phyloP scores from a whole-genome alignment of 2,329 filamentous ascomycete species.

The Seiridium cupressi region DNA sequence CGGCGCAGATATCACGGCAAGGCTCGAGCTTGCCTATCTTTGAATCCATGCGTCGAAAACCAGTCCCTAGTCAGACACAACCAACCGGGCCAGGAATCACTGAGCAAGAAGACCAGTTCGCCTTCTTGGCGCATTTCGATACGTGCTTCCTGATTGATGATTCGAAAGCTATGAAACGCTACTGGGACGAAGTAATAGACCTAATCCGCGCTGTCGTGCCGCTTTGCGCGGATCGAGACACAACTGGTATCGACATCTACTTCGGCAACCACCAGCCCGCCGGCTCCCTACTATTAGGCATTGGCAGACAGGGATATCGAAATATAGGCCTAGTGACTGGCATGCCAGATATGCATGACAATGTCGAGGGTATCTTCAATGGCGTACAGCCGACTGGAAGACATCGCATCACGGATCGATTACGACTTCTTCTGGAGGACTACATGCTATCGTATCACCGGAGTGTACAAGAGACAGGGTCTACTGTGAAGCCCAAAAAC shows the following conservation, averaged over 20 bases:
- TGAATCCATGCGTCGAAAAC: background rate
- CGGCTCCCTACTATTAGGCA: background rate
- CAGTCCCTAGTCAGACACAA: background rate
- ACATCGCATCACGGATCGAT: conserved; percentile 15
- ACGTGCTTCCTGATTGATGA: conserved; percentile 77
- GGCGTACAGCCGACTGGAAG: conserved; percentile 18
- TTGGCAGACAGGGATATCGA: conserved; percentile 15
- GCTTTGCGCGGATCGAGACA: conserved; percentile 65
- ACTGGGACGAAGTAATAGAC: conserved; percentile 62
- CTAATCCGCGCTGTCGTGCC: conserved; percentile 65
- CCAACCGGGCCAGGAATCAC: background rate
- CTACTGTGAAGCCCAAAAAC: conserved; percentile 53
- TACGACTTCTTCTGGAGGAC: conserved; percentile 15
- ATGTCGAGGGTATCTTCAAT: conserved; percentile 24
- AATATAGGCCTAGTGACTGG: conserved; percentile 20
- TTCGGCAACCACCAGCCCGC: conserved; percentile 61
- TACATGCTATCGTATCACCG: background rate
- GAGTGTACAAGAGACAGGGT: background rate
- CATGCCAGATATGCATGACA: conserved; percentile 20
- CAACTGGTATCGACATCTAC: conserved; percentile 69
- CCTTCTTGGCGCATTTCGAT: conserved; percentile 65
- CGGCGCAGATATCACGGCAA: background rate
- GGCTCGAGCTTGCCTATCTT: background rate
- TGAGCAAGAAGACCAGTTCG: conserved; percentile 53
- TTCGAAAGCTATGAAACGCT: conserved; percentile 63